Base-by-base conservation (phyloP, 352 stramenopile species). In the Phytopythium litorale region DNA sequence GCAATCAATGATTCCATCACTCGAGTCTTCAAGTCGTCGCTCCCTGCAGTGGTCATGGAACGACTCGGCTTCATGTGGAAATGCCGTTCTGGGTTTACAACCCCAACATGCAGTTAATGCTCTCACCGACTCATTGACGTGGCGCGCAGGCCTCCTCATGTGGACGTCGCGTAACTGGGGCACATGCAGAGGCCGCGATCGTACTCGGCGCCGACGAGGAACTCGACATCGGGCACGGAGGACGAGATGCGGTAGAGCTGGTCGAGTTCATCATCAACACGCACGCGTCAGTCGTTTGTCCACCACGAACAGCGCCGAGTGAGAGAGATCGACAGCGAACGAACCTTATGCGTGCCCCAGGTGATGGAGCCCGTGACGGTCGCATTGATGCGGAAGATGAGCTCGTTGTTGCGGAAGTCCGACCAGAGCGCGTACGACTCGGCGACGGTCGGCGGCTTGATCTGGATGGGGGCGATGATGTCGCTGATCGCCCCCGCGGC, bases 131-230 rank as follows among this genome's bases (percentile, higher is more conserved):
- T 42, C 33, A 18, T 6, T 45, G 33, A 8, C 16, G 5, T 21
- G 5, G 6, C 33, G 2, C 21, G 11, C n/a, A 16, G 19, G 11
- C 48, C n/a, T 46, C 6, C 54, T 46, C 33, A 89, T 49, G 68
- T 69, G 50, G 81, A 78, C 40, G 75, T 83, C 62, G 88, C 58
- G 62, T 92, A 96, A 51, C 91, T 71, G 8, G 75, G 84, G 70
- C 87, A 96, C 64, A 87, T 92, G 71, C 87, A 96, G 16, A 96
- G 71, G 13, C 78, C 79, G 15, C 87, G 84, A 66, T 92, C 83
- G 62, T 94, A 93, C 65, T 96, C 83, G 33, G 83, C 84, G n/a
- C 85, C 84, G 21, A 96, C 87, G 19, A 93, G 81, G 62, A 96
- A 96, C 65, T 93, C 82, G 37, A 94, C 84, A 62, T 91, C 78